phyloP scores from a whole-genome alignment of 768 basidiomycete species.

The Auricularia cornea region DNA sequence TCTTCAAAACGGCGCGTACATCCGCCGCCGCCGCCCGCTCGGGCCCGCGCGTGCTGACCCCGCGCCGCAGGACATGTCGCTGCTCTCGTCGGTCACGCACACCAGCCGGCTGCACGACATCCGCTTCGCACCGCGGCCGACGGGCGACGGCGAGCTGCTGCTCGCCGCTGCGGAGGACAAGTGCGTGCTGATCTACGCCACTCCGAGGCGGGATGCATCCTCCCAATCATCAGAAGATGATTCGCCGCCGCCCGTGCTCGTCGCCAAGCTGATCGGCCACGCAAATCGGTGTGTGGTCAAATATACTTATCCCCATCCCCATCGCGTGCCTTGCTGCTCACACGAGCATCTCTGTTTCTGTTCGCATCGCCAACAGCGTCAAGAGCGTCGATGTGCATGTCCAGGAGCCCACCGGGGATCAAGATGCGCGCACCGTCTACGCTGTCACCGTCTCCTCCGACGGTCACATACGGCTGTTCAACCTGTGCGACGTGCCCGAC shows the following conservation, averaged over 20 bases:
- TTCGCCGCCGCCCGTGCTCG: slow-evolving; percentile 38
- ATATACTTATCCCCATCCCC: not conserved
- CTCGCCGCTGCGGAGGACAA: slow-evolving; percentile 88
- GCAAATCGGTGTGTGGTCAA: slow-evolving; percentile 60
- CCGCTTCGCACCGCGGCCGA: slow-evolving; percentile 57
- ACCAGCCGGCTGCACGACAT: slow-evolving; percentile 80
- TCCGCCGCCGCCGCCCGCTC: too few relatives aligned
- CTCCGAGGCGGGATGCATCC: slow-evolving; percentile 32
- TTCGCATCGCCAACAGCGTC: not conserved
- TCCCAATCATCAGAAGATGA: slow-evolving; percentile 14
- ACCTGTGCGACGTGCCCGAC: slow-evolving; percentile 45
- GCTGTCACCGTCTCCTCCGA: slow-evolving; percentile 83
- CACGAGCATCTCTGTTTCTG: not conserved
- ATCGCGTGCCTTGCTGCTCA: not conserved
- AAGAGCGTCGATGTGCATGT: not conserved
- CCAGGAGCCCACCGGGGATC: slow-evolving; percentile 22
- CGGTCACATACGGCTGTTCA: slow-evolving; percentile 72
- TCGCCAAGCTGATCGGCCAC: slow-evolving; percentile 74
- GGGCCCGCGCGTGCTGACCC: too few relatives aligned
- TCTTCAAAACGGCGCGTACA: slow-evolving; percentile 69
- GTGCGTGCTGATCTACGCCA: slow-evolving; percentile 73
- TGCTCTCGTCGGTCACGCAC: slow-evolving; percentile 66
- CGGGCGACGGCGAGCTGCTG: slow-evolving; percentile 55
- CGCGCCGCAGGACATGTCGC: slow-evolving; percentile 76
- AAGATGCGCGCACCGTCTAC: slow-evolving; percentile 32